Conservation (phyloP, 352 stramenopile species). For the Nothophytophthora sp. region DNA sequence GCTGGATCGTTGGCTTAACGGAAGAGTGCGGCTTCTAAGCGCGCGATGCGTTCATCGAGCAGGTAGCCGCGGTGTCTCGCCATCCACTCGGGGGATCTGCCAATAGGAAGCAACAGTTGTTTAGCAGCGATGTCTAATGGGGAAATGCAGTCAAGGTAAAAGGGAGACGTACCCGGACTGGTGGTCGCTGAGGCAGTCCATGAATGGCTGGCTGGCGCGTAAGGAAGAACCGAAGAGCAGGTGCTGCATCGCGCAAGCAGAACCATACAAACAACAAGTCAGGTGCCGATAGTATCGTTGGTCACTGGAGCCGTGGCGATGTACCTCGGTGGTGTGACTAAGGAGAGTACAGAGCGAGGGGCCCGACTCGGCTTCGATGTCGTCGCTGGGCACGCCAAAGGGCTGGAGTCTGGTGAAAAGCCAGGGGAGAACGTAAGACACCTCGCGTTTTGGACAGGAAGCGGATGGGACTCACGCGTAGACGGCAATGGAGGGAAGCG, state of each 20-base stretch:
- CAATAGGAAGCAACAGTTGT: not conserved
- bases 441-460: not conserved
- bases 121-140: too few species aligned
- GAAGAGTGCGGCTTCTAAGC: conserved; percentile 43
- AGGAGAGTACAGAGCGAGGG: conserved; percentile 61
- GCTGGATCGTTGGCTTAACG: too few species aligned
- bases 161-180: conserved; percentile 34
- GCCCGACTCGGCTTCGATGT: conserved; percentile 54
- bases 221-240: conserved; percentile 50
- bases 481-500: conserved; percentile 59
- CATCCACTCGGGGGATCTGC: conserved; percentile 54
- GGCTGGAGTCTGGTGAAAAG: conserved; percentile 47
- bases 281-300: not conserved
- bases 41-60: conserved; percentile 43
- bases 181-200: conserved; percentile 54
- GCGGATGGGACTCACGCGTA: conserved; percentile 42
- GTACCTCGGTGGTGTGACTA: conserved; percentile 62
- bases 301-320: not conserved
- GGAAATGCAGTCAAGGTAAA: too few species aligned
- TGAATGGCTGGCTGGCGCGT: conserved; percentile 47
- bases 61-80: conserved; percentile 32
- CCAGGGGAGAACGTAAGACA: not conserved
- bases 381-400: conserved; percentile 46
- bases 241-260: too few species aligned
- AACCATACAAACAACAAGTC: too few species aligned